phyloP scores from a whole-genome alignment of 331 rosid genomes.

The Acacia pycnantha region DNA sequence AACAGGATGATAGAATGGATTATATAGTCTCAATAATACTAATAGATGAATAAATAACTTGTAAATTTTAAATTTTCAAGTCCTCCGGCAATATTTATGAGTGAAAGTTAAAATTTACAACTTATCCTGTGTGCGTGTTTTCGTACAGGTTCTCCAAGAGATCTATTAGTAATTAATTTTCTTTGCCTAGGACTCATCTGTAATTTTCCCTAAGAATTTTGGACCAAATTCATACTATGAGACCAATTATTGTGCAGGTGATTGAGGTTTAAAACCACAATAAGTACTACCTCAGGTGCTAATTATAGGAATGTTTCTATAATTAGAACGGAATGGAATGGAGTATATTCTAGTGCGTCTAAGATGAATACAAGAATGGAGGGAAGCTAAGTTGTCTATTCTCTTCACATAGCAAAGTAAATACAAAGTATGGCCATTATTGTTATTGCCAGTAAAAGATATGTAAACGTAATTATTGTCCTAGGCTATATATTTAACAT shows the following conservation, averaged over 20 bases:
- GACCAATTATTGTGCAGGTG: conserved; percentile 16
- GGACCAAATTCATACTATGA: not conserved
- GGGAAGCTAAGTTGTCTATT: not conserved
- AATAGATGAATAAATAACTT: not conserved
- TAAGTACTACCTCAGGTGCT: no score
- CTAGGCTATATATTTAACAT: no score
- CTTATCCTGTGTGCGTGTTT: not conserved
- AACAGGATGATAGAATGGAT: conserved; percentile 77
- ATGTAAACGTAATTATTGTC: no score
- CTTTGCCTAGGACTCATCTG: not conserved
- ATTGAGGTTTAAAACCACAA: conserved; percentile 23
- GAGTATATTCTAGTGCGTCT: conserved; percentile 19
- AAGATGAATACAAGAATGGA: conserved; percentile 16
- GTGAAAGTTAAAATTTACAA: not conserved
- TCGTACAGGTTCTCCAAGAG: not conserved
- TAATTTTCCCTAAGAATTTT: not conserved
- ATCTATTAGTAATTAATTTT: not conserved
- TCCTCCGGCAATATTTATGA: not conserved
- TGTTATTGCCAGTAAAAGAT: no score
- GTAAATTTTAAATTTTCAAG: not conserved
- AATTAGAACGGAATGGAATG: no score
- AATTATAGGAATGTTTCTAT: no score
- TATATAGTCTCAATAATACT: conserved; percentile 55
- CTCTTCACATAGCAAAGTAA: no score
- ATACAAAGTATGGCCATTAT: no score